Evolutionary conservation across 495 filamentous ascomycete species (phyloP).

Genomic region (Aspergillus egyptiacus): DNA sequence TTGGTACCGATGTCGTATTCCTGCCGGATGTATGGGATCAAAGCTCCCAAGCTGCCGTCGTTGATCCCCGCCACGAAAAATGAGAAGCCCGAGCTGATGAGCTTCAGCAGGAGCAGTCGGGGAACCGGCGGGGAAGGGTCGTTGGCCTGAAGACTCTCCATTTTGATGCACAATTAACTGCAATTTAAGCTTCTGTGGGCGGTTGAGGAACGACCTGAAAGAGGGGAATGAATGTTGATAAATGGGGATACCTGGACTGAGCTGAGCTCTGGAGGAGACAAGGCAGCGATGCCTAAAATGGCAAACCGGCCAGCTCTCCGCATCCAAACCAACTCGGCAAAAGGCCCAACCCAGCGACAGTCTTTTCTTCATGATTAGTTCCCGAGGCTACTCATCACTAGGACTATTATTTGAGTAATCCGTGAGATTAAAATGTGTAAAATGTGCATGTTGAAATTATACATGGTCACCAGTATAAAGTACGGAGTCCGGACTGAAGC

Average conservation of each 20-base stretch:
- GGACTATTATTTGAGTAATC: too few species aligned
- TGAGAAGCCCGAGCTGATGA: slow-evolving; percentile 8
- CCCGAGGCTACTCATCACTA: too few species aligned
- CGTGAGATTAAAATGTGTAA: too few species aligned
- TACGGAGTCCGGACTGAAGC: too few species aligned
- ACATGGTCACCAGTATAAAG: too few species aligned
- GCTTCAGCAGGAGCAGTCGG: not conserved
- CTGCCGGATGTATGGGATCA: slow-evolving; percentile 50
- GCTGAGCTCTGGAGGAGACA: not conserved
- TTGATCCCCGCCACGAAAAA: slow-evolving; percentile 30
- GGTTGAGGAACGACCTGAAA: too few species aligned
- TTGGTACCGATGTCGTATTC: slow-evolving; percentile 18
- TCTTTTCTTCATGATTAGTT: too few species aligned
- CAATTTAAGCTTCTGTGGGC: too few species aligned
- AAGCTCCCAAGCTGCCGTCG: slow-evolving; percentile 48
- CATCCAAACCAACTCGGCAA: not conserved
- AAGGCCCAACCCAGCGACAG: not conserved
- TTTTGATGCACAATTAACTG: not conserved
- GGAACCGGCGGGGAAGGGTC: not conserved
- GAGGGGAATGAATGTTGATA: not conserved
- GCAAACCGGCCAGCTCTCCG: not conserved
- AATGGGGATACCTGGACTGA: not conserved
- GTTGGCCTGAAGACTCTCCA: not conserved
- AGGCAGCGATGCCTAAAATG: not conserved
- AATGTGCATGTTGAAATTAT: too few species aligned